Evolutionary conservation across 345 rosid genomes (phyloP).

Genomic region (Populus pruinosa): DNA sequence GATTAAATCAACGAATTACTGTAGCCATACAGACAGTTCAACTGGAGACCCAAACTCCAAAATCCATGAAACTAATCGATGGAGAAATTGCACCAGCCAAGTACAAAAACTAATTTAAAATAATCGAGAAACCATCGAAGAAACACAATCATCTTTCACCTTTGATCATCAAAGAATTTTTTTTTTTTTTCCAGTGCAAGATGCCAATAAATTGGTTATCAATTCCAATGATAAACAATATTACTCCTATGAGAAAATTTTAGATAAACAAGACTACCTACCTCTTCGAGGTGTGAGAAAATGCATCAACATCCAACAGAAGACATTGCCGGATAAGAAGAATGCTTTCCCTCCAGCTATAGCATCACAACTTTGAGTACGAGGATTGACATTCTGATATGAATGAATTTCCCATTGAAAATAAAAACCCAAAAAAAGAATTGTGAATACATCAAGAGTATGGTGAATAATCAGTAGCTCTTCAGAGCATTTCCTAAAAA

Average conservation of each 20-base stretch:
- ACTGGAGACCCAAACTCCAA: not conserved
- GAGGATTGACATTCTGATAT: slow-evolving; percentile 19
- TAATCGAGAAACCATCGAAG: not conserved
- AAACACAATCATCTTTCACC: not conserved
- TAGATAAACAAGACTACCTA: slow-evolving; percentile 14
- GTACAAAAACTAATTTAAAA: not conserved
- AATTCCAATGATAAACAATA: not conserved
- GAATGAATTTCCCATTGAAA: slow-evolving; percentile 30
- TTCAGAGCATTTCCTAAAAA: slow-evolving; percentile 35
- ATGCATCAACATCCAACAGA: slow-evolving; percentile 3
- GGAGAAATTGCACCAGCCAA: not conserved
- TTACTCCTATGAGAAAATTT: slow-evolving; percentile 6
- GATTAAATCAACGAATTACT: not conserved
- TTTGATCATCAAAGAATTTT: not conserved
- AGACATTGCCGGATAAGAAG: not conserved
- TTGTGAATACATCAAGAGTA: slow-evolving; percentile 42
- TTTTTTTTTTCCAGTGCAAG: not conserved
- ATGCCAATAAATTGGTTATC: not conserved
- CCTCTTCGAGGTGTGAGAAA: slow-evolving; percentile 15
- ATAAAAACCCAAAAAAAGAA: slow-evolving; percentile 42
- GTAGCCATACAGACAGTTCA: not conserved
- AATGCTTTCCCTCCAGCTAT: slow-evolving; percentile 5
- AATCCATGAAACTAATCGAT: not conserved
- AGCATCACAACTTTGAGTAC: not conserved
- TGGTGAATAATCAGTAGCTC: slow-evolving; percentile 31